These are phyloP conservation scores for Ophiostoma populinum DNA, from an alignment of 2,329 filamentous ascomycete genomes.

Conservation along the genomic window DNA sequence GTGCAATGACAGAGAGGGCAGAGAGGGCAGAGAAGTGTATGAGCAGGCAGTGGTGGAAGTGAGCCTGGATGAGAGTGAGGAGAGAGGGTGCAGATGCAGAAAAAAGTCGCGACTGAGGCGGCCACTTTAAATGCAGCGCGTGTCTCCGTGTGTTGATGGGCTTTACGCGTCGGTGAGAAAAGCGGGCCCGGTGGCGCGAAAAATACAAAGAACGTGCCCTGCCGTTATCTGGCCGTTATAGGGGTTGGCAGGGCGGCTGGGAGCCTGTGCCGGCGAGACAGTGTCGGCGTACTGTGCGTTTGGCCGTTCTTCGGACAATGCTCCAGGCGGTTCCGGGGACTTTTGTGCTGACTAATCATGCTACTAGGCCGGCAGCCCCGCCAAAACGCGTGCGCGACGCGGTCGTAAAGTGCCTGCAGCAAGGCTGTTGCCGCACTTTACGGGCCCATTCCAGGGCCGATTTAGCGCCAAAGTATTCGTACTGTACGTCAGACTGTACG, in stretches of 20 bases:
- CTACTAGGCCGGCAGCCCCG: background rate
- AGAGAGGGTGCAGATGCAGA: slow-evolving; percentile 2
- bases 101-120: slow-evolving; percentile 10
- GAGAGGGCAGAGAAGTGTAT: background rate
- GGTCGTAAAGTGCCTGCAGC: too few relatives aligned
- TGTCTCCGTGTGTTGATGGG: slow-evolving; percentile 5
- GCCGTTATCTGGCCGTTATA: too few relatives aligned
- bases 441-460: too few relatives aligned
- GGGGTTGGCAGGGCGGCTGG: background rate
- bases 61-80: slow-evolving; percentile 5
- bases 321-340: too few relatives aligned
- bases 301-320: too few relatives aligned
- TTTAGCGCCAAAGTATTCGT: too few relatives aligned
- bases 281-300: too few relatives aligned
- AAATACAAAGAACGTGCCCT: slow-evolving; percentile 6
- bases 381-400: slow-evolving; percentile 8
- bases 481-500: too few relatives aligned
- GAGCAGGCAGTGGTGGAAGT: slow-evolving; percentile 1
- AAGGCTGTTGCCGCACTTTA: too few relatives aligned
- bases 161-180: slow-evolving; percentile 9
- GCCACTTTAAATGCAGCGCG: slow-evolving; percentile 12
- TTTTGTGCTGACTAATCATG: too few relatives aligned
- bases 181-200: slow-evolving; percentile 8
- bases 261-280: too few relatives aligned
- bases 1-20: background rate